Evolutionary conservation across 75 land plant genomes (phyloP), one percentile per base, ranked within the genome.

Genomic region (Pinus taeda): DNA sequence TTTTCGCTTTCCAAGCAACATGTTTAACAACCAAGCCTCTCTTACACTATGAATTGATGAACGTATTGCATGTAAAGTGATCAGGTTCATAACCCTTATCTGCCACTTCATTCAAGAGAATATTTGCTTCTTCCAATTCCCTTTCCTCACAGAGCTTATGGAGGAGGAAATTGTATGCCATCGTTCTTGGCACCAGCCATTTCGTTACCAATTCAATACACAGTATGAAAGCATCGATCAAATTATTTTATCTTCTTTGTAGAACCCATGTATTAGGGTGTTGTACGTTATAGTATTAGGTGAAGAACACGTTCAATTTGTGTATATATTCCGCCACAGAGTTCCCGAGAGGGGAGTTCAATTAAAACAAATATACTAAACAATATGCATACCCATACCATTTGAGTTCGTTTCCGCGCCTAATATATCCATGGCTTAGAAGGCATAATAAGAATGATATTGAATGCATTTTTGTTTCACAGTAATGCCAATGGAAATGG

Each of bases 281-380:
- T 92, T 92, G 60, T 82, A 90, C 2, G 93, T 90, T 15, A 92
- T 75, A 58, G 90, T 87, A 78, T 90, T 89, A 22, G 93, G 95
- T 71, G 26, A 26, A 26, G 26, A 26, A 26, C 26, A 26, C 26
- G 26, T 26, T 26, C 0, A 26, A 26, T 26, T 26, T 26, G 0
- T 26, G 26, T 26, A 26, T 26, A 26, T 26, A 26, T 26, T 26
- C 26, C 26, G 0, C 26, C 26, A 26, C 0, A 26, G 26, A 26
- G 26, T 26, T 26, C 26, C 26, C 26, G 0, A 26, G 26, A 0
- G 26, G 26, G 26, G 26, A 26, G 26, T 26, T 26, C 26, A 26
- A 26, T 26, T 26, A 26, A 26, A 26, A 26, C 26, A 26, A 26
- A 26, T 26, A 26, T 26, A 26, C 26, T 26, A 26, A 26, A 26